Evolutionary conservation across 805 yeast species (phyloP), one percentile per base, ranked within the genome.

Genomic region (Hanseniaspora lindneri): DNA sequence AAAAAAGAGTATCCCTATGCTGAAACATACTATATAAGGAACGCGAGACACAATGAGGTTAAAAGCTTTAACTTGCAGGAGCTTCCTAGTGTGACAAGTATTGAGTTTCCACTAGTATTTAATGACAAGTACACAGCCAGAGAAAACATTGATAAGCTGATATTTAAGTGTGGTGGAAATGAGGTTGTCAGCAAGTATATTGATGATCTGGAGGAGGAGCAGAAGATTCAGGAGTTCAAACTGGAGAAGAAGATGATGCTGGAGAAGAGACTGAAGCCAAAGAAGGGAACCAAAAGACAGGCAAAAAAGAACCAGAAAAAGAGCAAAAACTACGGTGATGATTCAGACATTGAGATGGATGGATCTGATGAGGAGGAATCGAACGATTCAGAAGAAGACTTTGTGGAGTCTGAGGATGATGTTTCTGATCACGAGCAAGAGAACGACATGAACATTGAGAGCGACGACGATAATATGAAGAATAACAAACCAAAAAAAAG

Each of bases 51-150:
- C 23, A 25, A 35, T 2, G 16, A 56, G 17, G 84, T 83, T 1
- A 70, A 72, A 41, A 75, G 72, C 54, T 73, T 72, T 58, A 72
- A 82, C 10, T 62, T 84, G 58, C 47, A 49, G 32, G 92, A 83
- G 55, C 70, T 83, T 1, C 92, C 94, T 8, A 77, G 79, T 55
- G 77, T 77, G 21, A 71, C 83, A 4, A 74, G 88, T 2, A 73
- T 88, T 16, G 96, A 88, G 58, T 71, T 82, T 51, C 96, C 96
- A 0, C 64, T 86, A 27, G 69, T 72, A 19, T 49, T 43, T 40
- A 49, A 42, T 20, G 9, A 41, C 16, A 88, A 88, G 7, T 69
- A 60, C 13, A 28, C 57, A 3, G 49, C 53, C 10, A 58, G 52
- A n/a, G 53, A 71, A 33, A 72, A 87, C 58, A 65, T 74, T 0